These are phyloP conservation scores for Dalechampia spathulata DNA, from an alignment of 441 rosid species.

Conservation along the genomic window DNA sequence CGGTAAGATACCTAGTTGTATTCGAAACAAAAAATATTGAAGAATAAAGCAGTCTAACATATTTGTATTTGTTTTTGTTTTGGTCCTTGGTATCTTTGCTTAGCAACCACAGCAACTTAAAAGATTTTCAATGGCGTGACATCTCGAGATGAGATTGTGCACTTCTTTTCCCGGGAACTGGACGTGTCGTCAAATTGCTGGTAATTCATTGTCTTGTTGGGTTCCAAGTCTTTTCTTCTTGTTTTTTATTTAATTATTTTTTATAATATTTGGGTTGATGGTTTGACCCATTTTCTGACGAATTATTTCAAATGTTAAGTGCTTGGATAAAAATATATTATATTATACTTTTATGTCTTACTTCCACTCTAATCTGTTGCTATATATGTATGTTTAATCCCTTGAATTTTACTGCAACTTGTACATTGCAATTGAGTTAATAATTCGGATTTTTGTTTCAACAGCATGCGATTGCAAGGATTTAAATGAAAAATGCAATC, in stretches of 20 bases:
- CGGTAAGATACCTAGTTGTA: too few relatives aligned
- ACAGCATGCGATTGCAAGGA: too few relatives aligned
- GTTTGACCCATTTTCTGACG: background rate
- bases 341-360: too few relatives aligned
- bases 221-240: background rate
- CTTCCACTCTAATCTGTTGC: too few relatives aligned
- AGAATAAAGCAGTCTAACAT: background rate
- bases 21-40: too few relatives aligned
- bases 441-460: too few relatives aligned
- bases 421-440: too few relatives aligned
- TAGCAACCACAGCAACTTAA: background rate
- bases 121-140: too few relatives aligned
- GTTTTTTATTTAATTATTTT: too few relatives aligned
- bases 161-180: background rate
- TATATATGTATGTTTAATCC: too few relatives aligned
- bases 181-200: background rate
- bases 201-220: background rate
- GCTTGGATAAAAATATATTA: background rate
- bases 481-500: too few relatives aligned
- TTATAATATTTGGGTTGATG: background rate
- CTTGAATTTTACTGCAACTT: too few relatives aligned
- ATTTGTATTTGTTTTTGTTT: background rate
- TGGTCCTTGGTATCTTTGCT: background rate
- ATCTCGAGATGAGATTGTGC: background rate
- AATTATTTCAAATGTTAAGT: background rate